A percentile compares a stretch with the other conserved stretches of the same genome.
Conservation (phyloP, 352 stramenopile species). For the Phytophthora quininea region DNA sequence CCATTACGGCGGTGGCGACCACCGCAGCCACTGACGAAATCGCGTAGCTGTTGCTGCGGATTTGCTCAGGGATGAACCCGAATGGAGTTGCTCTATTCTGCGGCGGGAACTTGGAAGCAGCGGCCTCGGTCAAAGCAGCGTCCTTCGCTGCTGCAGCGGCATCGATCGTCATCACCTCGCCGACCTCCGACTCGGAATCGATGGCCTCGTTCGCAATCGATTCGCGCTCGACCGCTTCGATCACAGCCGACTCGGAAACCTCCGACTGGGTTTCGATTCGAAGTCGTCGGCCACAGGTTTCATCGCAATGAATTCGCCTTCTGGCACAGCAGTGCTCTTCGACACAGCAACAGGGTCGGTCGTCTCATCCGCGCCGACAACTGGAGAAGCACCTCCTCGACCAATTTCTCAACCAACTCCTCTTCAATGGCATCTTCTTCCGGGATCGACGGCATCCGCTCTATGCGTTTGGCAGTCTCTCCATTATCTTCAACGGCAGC, state of each 20-base stretch:
- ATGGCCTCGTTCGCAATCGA: constrained; percentile 7
- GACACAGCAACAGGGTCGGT: neutral
- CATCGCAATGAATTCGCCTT: neutral
- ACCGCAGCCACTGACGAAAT: constrained; percentile 36
- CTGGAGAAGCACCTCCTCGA: neutral
- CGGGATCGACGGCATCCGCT: constrained; percentile 16
- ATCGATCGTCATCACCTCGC: constrained; percentile 39
- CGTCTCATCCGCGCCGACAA: neutral
- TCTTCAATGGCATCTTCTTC: constrained; percentile 1
- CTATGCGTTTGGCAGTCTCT: constrained; percentile 4
- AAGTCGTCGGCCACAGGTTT: constrained; percentile 15
- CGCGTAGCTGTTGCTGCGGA: constrained; percentile 37
- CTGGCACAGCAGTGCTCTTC: neutral
- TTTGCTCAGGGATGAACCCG: constrained; percentile 26
- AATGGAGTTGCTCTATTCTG: neutral
- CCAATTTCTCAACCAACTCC: neutral
- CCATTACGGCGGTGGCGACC: constrained; percentile 29
- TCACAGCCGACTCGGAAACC: constrained; percentile 16
- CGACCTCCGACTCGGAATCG: constrained; percentile 33
- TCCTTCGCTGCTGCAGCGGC: constrained; percentile 27
- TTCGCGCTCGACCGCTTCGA: constrained; percentile 14
- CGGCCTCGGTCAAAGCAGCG: constrained; percentile 6
- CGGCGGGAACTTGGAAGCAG: constrained; percentile 17
- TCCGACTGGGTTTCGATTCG: constrained; percentile 29
- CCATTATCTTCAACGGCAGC: constrained; percentile 2